Evolutionary conservation across 1,284 basidiomycete genomes (phyloP).

Genomic region (Rhizoctonia solani): DNA sequence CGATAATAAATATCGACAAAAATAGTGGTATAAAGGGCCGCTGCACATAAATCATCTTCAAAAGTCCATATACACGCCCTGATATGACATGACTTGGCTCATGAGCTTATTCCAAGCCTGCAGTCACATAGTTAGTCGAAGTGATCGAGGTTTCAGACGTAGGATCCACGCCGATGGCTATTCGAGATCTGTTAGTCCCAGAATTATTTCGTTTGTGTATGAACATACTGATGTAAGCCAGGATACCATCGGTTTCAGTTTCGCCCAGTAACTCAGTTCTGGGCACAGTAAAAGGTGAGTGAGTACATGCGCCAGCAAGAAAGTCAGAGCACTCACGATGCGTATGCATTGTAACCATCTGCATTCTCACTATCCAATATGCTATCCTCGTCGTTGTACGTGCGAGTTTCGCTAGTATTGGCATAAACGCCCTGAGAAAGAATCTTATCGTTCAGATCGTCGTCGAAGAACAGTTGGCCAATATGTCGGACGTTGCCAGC

Average conservation of each 20-base stretch:
- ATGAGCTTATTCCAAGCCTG: background rate
- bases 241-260: background rate
- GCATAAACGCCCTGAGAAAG: conserved; percentile 42
- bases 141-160: background rate
- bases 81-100: too few relatives aligned
- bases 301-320: background rate
- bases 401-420: conserved; percentile 41
- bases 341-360: conserved; percentile 43
- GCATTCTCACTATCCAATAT: conserved; percentile 41
- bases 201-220: background rate
- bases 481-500: conserved; percentile 55
- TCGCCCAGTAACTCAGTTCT: background rate
- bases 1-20: too few relatives aligned
- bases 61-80: too few relatives aligned
- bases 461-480: conserved; percentile 70
- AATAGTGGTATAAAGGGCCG: too few relatives aligned
- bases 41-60: too few relatives aligned
- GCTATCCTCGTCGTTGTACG: conserved; percentile 43
- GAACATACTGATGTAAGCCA: background rate
- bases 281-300: background rate
- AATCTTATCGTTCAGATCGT: conserved; percentile 55
- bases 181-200: background rate
- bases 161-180: background rate
- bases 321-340: background rate
- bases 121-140: background rate